phyloP scores from a whole-genome alignment of 1,139 yeast species.

The Arxiozyma heterogenica region DNA sequence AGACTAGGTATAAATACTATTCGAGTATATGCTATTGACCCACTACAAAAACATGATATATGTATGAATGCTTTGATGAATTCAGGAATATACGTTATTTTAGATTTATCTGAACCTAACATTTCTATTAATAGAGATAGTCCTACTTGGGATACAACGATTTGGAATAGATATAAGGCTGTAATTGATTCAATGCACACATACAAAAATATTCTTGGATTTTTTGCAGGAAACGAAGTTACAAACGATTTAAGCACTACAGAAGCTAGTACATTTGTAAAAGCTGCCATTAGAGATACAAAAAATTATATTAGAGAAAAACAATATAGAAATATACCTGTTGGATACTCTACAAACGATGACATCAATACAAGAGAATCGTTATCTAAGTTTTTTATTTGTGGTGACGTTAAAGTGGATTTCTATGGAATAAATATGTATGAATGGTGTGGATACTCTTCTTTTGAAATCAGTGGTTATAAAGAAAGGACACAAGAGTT shows the following conservation, averaged over 20 bases:
- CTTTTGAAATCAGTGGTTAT: constrained; percentile 48
- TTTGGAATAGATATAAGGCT: constrained; percentile 56
- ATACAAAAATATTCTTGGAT: constrained; percentile 46
- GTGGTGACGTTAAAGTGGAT: constrained; percentile 39
- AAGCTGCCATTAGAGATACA: constrained; percentile 52
- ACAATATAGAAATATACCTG: constrained; percentile 44
- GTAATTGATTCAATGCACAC: constrained; percentile 45
- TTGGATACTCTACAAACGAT: constrained; percentile 57
- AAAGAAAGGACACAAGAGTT: constrained; percentile 45
- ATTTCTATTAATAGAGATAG: constrained; percentile 40
- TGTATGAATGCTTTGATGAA: constrained; percentile 47
- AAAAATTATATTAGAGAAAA: constrained; percentile 40
- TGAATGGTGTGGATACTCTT: constrained; percentile 62
- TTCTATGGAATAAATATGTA: constrained; percentile 55
- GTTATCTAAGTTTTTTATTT: constrained; percentile 43
- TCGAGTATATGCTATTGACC: constrained; percentile 48
- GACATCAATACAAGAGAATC: constrained; percentile 42
- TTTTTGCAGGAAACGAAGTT: constrained; percentile 57
- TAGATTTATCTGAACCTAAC: constrained; percentile 49
- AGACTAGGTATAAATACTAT: constrained; percentile 45
- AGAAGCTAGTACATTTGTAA: constrained; percentile 50
- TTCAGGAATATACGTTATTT: constrained; percentile 48
- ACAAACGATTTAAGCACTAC: constrained; percentile 42
- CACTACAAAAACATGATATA: constrained; percentile 41
- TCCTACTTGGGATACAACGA: constrained; percentile 47